Conservation (phyloP, 306 rosid species). For the Rubus idaeus region DNA sequence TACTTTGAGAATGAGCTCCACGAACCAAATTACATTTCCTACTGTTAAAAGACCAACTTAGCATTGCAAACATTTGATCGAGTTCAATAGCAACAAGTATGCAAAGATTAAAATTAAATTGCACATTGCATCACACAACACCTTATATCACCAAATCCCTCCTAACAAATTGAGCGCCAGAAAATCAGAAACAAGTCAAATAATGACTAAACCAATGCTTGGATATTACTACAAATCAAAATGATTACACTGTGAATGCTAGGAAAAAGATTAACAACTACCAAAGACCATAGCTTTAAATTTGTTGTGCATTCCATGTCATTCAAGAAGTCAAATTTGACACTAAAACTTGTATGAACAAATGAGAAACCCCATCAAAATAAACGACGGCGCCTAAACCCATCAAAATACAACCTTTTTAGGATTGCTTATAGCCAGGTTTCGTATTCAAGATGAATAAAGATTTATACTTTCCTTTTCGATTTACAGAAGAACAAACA, state of each 20-base stretch:
- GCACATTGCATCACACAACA: neutral
- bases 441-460: neutral
- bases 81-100: neutral
- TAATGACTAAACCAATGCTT: neutral
- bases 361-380: neutral
- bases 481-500: neutral
- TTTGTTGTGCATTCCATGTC: neutral
- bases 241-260: neutral
- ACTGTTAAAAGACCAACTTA: neutral
- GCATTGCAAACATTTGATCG: neutral
- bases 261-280: neutral
- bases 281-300: neutral
- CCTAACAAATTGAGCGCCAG: neutral
- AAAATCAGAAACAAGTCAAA: neutral
- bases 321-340: neutral
- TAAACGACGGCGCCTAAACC: neutral
- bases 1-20: neutral
- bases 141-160: neutral
- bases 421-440: neutral
- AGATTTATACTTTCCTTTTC: neutral
- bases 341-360: neutral
- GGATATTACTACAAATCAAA: neutral
- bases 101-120: neutral
- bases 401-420: slow-evolving; percentile 4
- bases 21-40: neutral